A percentile compares a stretch with the other conserved stretches of the same genome.
phyloP scores from a whole-genome alignment of 208 protist species.

The Acanthamoeba divionensis region DNA sequence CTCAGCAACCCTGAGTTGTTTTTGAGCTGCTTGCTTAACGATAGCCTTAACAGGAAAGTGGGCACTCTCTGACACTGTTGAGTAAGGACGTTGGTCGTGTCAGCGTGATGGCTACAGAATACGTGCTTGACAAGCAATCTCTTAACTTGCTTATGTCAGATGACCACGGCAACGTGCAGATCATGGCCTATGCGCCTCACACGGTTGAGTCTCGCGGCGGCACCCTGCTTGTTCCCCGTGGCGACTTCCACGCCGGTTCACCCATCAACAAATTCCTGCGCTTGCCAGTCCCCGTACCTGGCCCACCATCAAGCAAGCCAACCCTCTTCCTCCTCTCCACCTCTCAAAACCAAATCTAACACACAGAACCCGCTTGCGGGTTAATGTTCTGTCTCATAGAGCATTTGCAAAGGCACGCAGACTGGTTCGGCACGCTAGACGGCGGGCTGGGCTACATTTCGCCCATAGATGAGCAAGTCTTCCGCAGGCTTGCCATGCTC shows the following conservation, averaged over 20 bases:
- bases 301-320: background rate
- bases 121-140: conserved; percentile 36
- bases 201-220: conserved; percentile 35
- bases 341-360: background rate
- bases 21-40: no score
- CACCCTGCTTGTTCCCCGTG: background rate
- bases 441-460: conserved; percentile 36
- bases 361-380: background rate
- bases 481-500: conserved; percentile 46
- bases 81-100: conserved; percentile 26
- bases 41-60: background rate
- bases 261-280: conserved; percentile 27
- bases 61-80: background rate
- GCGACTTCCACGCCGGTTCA: conserved; percentile 34
- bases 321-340: background rate
- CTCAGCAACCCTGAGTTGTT: no score
- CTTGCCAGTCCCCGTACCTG: background rate
- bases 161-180: background rate
- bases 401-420: background rate
- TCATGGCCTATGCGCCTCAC: conserved; percentile 31
- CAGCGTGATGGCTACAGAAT: conserved; percentile 45
- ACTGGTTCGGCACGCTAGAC: background rate
- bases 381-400: background rate
- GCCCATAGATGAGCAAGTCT: conserved; percentile 1
- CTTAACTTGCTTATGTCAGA: conserved; percentile 27